Base-by-base conservation (phyloP, 352 stramenopile species). In the Globisporangium polare region DNA sequence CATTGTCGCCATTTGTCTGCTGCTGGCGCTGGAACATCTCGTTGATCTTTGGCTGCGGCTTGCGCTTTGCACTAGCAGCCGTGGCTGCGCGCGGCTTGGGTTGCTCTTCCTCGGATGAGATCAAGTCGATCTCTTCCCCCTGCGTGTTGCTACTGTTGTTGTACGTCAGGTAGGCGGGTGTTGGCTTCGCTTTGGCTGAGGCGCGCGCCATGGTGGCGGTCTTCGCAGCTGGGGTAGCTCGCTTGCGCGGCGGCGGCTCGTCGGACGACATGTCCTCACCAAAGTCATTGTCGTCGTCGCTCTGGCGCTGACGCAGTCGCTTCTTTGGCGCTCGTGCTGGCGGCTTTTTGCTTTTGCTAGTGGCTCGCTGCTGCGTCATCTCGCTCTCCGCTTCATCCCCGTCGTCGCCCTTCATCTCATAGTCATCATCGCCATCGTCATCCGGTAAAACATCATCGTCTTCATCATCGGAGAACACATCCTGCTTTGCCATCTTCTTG, bases 381-480 rank as follows among this genome's bases (percentile, higher is more conserved):
- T 85, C 72, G 29, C 81, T 82, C 58, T 45, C 49, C 33, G 17
- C 41, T 26, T 58, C 13, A 2, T 74, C 61, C 1, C 73, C 61
- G 2, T 74, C 70, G 18, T 76, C 69, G 4, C 79, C 68, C 1
- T 72, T 67, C 54, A 80, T 68, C 31, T 89, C 74, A 27, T 75
- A 89, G 45, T 89, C 77, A 24, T 89, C 82, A 45, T 90, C 78
- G 18, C 68, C 76, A 51, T 92, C 82, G 64, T 89, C 69, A 22
- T 83, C 79, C 4, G 18, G 35, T 15, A 6, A n/a, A 39, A 20
- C 65, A 20, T 69, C 66, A 26, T 71, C 52, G 18, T 73, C 49
- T 9, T 86, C 73, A 7, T 89, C 75, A 39, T 82, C 72, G 0
- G 76, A 89, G 20, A 75, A 58, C 35, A 80, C 63, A 2, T 64